Percentiles rank a stretch among this genome's conserved stretches.
These are phyloP conservation scores for Cystoisospora suis DNA, from an alignment of 169 alveolate species.

Conservation along the genomic window DNA sequence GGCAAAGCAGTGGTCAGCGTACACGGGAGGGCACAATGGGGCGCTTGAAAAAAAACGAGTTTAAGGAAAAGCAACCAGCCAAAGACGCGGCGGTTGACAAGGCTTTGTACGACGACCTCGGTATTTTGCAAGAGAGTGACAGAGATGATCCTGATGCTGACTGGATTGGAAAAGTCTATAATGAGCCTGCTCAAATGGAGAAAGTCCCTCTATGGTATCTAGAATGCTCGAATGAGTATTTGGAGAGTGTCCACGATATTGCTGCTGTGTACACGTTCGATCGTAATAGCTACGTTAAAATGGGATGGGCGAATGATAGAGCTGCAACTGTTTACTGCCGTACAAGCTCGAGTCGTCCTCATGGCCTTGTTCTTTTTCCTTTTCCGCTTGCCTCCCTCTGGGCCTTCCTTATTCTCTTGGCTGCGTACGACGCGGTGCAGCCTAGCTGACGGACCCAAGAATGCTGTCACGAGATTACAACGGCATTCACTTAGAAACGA, in stretches of 20 bases:
- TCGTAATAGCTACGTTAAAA: background rate
- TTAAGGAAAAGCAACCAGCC: background rate
- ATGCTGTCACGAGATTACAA: too few species aligned
- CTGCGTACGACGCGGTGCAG: too few species aligned
- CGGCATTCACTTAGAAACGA: too few species aligned
- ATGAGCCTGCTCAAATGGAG: background rate
- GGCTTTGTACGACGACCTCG: background rate
- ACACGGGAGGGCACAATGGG: too few species aligned
- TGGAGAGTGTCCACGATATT: background rate
- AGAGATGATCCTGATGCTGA: background rate
- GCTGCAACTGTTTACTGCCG: background rate
- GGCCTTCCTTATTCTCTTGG: too few species aligned
- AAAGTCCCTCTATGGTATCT: background rate
- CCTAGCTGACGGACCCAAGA: too few species aligned
- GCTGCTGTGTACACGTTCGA: background rate
- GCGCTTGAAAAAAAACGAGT: background rate
- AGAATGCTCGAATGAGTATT: background rate
- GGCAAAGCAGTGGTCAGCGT: too few species aligned
- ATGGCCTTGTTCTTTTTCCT: too few species aligned
- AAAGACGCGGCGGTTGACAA: background rate
- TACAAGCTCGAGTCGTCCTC: background rate
- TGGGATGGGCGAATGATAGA: constrained; percentile 15
- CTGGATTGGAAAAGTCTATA: background rate
- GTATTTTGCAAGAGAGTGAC: background rate
- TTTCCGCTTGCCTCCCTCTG: too few species aligned